Percentiles rank a stretch among this genome's conserved stretches.
These are phyloP conservation scores for Tuber brumale DNA, from an alignment of 495 filamentous ascomycete genomes.

Conservation along the genomic window DNA sequence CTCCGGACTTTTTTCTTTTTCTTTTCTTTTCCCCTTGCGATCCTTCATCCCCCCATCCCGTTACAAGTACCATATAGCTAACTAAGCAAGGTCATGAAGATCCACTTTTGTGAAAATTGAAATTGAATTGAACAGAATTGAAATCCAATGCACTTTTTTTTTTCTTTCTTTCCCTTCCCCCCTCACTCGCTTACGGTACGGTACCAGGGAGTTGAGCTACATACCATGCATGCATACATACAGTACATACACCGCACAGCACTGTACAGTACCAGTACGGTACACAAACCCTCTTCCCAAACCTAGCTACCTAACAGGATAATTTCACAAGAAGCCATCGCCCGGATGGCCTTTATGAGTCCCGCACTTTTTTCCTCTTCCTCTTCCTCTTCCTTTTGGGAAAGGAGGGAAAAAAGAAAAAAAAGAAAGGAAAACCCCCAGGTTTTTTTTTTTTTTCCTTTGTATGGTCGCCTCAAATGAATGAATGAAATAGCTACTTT, in stretches of 20 bases:
- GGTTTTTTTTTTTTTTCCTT: background rate
- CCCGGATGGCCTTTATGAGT: background rate
- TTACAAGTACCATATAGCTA: too few species aligned
- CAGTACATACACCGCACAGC: too few species aligned
- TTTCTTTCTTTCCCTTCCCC: too few species aligned
- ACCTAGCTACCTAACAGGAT: background rate
- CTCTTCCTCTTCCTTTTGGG: slow-evolving; percentile 10
- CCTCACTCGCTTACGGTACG: background rate
- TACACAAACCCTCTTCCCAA: background rate
- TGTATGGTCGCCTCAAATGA: too few species aligned
- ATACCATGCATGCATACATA: background rate
- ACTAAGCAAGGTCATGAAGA: background rate
- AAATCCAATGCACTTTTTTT: background rate
- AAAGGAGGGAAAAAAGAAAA: background rate
- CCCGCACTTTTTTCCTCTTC: background rate
- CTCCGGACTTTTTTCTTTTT: too few species aligned
- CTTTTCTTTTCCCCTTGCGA: too few species aligned
- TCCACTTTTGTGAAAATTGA: background rate
- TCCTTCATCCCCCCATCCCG: too few species aligned
- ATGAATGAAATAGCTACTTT: background rate
- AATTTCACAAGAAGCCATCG: background rate
- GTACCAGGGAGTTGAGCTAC: background rate
- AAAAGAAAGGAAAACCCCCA: background rate
- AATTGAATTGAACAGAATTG: background rate
- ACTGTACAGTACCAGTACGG: background rate